Evolutionary conservation across 257 asterid genomes (phyloP), one percentile per base, ranked within the genome.

Genomic region (Solanum virginianum): DNA sequence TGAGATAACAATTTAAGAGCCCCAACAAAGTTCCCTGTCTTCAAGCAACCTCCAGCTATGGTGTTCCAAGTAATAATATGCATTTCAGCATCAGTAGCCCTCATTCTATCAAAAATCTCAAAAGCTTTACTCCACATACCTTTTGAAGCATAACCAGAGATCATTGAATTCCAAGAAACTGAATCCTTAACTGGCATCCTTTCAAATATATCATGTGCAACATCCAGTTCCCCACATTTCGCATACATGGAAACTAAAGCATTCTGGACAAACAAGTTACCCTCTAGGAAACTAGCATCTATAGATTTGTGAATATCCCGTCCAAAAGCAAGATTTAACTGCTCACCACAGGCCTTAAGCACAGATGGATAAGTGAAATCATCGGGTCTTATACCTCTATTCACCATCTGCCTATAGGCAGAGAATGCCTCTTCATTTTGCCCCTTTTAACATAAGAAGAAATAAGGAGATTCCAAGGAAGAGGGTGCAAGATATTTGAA

Each of bases 331-430:
- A 96, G 87, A 91, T 91, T 85, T 55, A 88, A 88, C 77, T 81
- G 95, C 85, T 91, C 95, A n/a, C 97, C 97, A 86, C 98, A 93
- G 71, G 95, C 98, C 93, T 94, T 96, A 66, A 96, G 92, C 80
- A 96, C 91, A 57, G 97, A 93, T 32, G 99, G 98, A 87, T 92
- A 96, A 55, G 97, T 94, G 85, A 87, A 96, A 62, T 83, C 83
- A 90, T 96, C 97, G 12, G 96, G 94, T 32, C 87, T 87, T 74
- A 91, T 88, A 87, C 91, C 87, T 80, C 86, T 90, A 81, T 18
- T 70, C 32, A 88, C 84, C 98, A 94, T 94, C 82, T 91, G 87
- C 80, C 89, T 87, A 88, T 90, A 96, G 69, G 90, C 91, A 65
- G 17, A 24, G 13, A 94, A 81, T 43, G 96, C 97, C 82, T 89